Evolutionary conservation across 352 stramenopile genomes (phyloP).

Genomic region (Pythium vanterpoolii): DNA sequence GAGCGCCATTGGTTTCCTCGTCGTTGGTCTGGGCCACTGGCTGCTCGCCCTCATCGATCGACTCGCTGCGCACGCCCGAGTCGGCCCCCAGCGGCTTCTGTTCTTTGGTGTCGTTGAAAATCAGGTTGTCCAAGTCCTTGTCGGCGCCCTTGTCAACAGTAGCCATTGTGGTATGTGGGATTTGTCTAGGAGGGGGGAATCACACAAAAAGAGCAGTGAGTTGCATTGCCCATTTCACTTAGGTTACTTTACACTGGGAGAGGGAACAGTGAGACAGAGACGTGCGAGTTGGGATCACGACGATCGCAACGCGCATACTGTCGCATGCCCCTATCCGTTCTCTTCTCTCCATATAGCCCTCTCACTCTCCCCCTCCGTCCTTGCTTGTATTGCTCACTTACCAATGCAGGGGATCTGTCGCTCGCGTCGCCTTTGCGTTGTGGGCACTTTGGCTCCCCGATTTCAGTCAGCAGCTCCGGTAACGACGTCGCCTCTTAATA

Average conservation of each 20-base stretch:
- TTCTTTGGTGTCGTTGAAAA: slow-evolving; percentile 78
- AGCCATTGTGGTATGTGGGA: background rate
- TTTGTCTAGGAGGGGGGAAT: background rate
- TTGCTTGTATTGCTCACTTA: background rate
- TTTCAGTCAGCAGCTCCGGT: no score
- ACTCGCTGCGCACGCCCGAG: slow-evolving; percentile 24
- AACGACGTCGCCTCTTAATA: background rate
- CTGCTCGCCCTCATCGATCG: slow-evolving; percentile 38
- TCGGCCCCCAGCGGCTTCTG: slow-evolving; percentile 10
- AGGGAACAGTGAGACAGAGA: background rate
- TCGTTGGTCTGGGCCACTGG: slow-evolving; percentile 18
- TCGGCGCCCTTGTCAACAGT: slow-evolving; percentile 55
- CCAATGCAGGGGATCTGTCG: background rate
- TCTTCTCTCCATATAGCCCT: background rate
- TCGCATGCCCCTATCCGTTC: background rate
- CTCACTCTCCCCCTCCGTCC: background rate
- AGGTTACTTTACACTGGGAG: background rate
- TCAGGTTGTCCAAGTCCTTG: slow-evolving; percentile 81
- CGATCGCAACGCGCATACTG: background rate
- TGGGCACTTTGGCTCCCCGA: no score
- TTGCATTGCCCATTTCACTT: background rate
- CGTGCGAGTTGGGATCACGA: no score
- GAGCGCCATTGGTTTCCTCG: slow-evolving; percentile 33
- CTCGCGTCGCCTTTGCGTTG: background rate
- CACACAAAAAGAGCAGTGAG: background rate